Conservation (phyloP, 805 yeast genomes). For the Ogataea degrootiae region DNA sequence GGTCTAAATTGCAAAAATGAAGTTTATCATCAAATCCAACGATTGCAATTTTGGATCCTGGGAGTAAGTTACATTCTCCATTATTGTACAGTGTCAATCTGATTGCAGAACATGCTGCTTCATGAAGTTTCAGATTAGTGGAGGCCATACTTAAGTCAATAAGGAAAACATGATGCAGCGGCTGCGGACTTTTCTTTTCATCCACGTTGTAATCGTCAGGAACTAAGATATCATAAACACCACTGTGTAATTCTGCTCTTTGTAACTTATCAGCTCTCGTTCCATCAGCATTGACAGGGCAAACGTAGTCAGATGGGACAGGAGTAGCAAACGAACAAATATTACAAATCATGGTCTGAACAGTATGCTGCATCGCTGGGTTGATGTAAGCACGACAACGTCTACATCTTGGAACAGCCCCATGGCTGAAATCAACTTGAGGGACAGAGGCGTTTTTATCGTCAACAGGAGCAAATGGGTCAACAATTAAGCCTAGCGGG, state of each 20-base stretch:
- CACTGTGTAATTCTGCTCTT: constrained; percentile 74
- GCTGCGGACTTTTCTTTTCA: constrained; percentile 30
- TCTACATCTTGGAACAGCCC: constrained; percentile 83
- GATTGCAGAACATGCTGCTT: constrained; percentile 65
- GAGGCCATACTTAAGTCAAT: constrained; percentile 65
- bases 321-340: constrained; percentile 75
- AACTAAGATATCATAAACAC: constrained; percentile 81
- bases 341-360: constrained; percentile 71
- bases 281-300: constrained; percentile 57
- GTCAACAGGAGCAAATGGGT: constrained; percentile 72
- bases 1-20: constrained; percentile 66
- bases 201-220: constrained; percentile 65
- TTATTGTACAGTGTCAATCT: constrained; percentile 45
- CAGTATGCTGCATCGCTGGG: constrained; percentile 69
- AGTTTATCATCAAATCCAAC: constrained; percentile 70
- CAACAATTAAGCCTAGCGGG: constrained; percentile 75
- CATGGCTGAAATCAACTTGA: constrained; percentile 52
- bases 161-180: constrained; percentile 66
- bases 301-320: constrained; percentile 61
- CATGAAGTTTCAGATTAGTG: constrained; percentile 53
- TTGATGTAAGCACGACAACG: constrained; percentile 90
- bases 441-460: constrained; percentile 56
- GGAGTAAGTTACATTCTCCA: constrained; percentile 27
- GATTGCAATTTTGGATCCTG: constrained; percentile 56
- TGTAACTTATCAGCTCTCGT: constrained; percentile 56